Base-by-base conservation (phyloP, 345 rosid genomes). In the Syzygium aromaticum region DNA sequence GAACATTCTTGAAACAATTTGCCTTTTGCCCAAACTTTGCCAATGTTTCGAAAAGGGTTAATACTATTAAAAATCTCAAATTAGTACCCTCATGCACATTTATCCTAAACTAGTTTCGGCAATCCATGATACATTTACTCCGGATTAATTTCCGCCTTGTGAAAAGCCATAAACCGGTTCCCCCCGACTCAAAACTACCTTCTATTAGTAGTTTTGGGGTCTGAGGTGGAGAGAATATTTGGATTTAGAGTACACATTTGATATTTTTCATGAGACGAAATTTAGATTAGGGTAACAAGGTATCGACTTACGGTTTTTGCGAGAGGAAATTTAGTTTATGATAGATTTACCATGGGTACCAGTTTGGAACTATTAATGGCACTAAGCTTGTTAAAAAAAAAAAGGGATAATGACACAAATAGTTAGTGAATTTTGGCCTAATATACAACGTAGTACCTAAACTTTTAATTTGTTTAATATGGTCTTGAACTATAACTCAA, bases 81-180 rank as follows among this genome's bases (percentile, higher is more conserved):
- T 33, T 8, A 11, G 22, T 67, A 33, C 0, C 14, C 2, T 33
- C 0, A 0, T 9, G 19, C 0, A 17, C 6, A 1, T 4, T 40
- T 67, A 19, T 5, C 13, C 2, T 0, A 19, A 67, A 67, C 43
- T 40, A 40, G 43, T 40, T 40, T 8, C 5, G 0, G 0, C 28
- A 63, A 40, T 15, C 33, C 38, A 19, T 1, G 7, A 63, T 5
- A 7, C 40, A 63, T 30, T 0, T 30, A 1, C 16, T 1, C 21
- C 23, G 0, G 0, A n/a, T 64, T 8, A 30, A 30, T 16, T 30
- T 67, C 17, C 22, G 21, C 46, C 8, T 33, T 3, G 1, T 3
- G 13, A 30, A 67, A 64, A 67, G 17, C 1, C 43, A 30, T 15
- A 30, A 64, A 67, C 10, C 10, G 3, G 3, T 2, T 16, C 3